These are phyloP conservation scores for Neonothopanus nambi DNA, from an alignment of 1,284 basidiomycete species.

Conservation along the genomic window DNA sequence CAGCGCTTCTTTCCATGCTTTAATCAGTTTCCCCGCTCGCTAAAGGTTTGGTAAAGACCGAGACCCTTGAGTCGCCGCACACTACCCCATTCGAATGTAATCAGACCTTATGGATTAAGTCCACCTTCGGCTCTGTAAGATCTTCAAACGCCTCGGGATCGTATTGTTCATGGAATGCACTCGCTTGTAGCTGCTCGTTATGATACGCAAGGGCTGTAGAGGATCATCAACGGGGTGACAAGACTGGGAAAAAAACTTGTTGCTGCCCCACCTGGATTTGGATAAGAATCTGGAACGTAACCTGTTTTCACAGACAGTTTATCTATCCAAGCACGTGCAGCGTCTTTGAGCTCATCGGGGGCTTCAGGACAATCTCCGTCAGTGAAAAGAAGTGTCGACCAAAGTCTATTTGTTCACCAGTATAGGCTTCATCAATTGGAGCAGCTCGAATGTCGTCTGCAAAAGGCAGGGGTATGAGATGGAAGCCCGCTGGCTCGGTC, in stretches of 20 bases:
- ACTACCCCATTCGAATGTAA: not conserved
- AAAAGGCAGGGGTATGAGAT: conserved; percentile 89
- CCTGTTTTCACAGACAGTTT: conserved; percentile 77
- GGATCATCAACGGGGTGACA: not conserved
- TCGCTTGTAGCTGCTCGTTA: conserved; percentile 88
- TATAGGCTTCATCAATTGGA: conserved; percentile 56
- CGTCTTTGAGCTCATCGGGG: conserved; percentile 64
- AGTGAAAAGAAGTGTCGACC: conserved; percentile 1
- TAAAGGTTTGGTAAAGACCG: conserved; percentile 27
- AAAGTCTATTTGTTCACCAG: conserved; percentile 42
- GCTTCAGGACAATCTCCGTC: conserved; percentile 43
- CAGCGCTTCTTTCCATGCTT: conserved; percentile 73
- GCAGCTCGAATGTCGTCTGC: conserved; percentile 90
- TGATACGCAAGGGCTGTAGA: conserved; percentile 74
- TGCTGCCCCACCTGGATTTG: conserved; percentile 63
- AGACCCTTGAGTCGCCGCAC: conserved; percentile 8
- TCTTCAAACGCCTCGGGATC: conserved; percentile 78
- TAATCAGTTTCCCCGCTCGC: conserved; percentile 76
- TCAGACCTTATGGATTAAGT: conserved; percentile 72
- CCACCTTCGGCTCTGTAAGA: conserved; percentile 75
- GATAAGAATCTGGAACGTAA: conserved; percentile 88
- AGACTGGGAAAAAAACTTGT: not conserved
- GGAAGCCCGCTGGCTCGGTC: conserved; percentile 87
- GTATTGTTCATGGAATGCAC: conserved; percentile 87
- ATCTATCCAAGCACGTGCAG: conserved; percentile 76